Conservation (phyloP, 2,329 filamentous ascomycete genomes). For the Davidsoniella virescens region DNA sequence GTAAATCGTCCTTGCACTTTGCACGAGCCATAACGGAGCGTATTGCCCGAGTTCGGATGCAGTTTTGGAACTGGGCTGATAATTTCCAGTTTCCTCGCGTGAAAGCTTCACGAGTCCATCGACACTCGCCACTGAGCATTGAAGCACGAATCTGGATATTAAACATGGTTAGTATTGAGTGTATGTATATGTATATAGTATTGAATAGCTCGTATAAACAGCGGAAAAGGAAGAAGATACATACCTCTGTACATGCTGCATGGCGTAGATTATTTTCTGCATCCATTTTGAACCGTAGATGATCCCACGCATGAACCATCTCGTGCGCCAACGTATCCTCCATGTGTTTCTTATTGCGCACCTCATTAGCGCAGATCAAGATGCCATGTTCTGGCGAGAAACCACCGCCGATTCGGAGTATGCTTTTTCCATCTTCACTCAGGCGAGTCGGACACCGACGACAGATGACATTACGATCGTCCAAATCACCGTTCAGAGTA, state of each 20-base stretch:
- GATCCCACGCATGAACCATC: conserved; percentile 95
- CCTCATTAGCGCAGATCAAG: conserved; percentile 79
- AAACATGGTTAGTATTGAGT: conserved; percentile 12
- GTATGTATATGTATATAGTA: conserved; percentile 2
- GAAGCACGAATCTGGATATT: conserved; percentile 67
- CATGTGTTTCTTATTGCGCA: conserved; percentile 61
- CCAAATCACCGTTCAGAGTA: conserved; percentile 61
- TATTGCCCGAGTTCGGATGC: conserved; percentile 67
- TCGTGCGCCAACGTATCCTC: conserved; percentile 94
- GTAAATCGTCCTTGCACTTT: conserved; percentile 66
- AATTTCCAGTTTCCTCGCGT: conserved; percentile 73
- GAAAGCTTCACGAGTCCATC: conserved; percentile 76
- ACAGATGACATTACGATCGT: conserved; percentile 63
- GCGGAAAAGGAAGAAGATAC: conserved; percentile 12
- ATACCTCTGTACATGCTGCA: conserved; percentile 83
- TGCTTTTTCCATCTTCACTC: conserved; percentile 35
- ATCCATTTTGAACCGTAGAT: conserved; percentile 80
- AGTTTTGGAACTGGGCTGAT: conserved; percentile 86
- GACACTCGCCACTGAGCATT: conserved; percentile 84
- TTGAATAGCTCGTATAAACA: not conserved
- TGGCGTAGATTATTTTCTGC: conserved; percentile 65
- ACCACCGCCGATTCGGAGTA: conserved; percentile 56
- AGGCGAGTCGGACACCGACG: conserved; percentile 52
- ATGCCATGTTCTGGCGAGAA: conserved; percentile 82
- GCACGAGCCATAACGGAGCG: conserved; percentile 65